These are phyloP conservation scores for Zopfia rhizophila DNA, from an alignment of 2,329 filamentous ascomycete species.

Conservation along the genomic window DNA sequence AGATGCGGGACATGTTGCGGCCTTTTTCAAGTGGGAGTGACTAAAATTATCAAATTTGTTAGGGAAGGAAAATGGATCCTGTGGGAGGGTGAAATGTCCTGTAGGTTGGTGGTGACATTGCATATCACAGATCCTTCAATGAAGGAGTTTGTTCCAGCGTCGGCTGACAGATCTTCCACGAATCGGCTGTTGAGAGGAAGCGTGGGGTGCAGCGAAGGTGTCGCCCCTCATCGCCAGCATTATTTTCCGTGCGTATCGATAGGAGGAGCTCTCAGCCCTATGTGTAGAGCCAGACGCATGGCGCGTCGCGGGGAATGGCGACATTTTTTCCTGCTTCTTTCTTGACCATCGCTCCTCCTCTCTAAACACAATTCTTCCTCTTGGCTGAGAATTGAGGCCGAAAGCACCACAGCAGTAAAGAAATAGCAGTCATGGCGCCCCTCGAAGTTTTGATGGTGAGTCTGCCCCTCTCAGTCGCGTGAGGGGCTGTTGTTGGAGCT, in stretches of 20 bases:
- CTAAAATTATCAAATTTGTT: conserved; percentile 43
- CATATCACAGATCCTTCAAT: conserved; percentile 20
- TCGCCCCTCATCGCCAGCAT: conserved; percentile 35
- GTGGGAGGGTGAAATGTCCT: conserved; percentile 36
- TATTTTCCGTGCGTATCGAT: conserved; percentile 42
- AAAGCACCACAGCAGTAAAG: neutral
- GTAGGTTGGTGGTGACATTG: conserved; percentile 35
- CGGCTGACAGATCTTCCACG: conserved; percentile 42
- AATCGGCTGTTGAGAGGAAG: conserved; percentile 25
- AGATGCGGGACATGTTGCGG: conserved; percentile 45
- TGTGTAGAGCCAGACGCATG: conserved; percentile 20
- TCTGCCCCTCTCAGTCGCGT: conserved; percentile 25
- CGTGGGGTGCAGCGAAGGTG: conserved; percentile 41
- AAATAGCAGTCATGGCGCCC: conserved; percentile 56
- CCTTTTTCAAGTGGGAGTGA: conserved; percentile 45
- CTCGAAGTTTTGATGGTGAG: conserved; percentile 61
- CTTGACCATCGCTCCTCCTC: neutral
- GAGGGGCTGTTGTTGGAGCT: conserved; percentile 3
- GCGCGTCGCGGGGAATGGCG: conserved; percentile 10
- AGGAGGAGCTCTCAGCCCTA: conserved; percentile 15
- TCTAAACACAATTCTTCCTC: neutral
- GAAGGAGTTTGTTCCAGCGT: conserved; percentile 16
- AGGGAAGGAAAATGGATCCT: conserved; percentile 30
- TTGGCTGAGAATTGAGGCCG: neutral
- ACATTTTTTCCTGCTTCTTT: neutral